A percentile compares a stretch with the other conserved stretches of the same genome.
Conservation (phyloP, 2,329 filamentous ascomycete genomes). For the Apiospora sp. region DNA sequence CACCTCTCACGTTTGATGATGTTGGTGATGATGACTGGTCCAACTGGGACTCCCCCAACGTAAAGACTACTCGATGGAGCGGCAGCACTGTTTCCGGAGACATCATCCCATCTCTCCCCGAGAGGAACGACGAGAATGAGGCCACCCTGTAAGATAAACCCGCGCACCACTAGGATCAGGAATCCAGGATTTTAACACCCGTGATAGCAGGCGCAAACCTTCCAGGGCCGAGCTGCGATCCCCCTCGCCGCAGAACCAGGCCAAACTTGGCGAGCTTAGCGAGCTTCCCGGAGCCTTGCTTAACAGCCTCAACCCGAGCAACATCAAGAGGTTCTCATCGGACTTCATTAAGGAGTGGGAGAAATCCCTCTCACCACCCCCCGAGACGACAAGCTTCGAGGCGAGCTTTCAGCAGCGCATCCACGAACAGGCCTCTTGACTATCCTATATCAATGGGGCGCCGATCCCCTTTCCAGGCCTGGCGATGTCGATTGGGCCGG, state of each 20-base stretch:
- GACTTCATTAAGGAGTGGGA: slow-evolving; percentile 94
- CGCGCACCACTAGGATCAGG: slow-evolving; percentile 34
- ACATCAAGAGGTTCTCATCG: slow-evolving; percentile 82
- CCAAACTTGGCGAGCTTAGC: slow-evolving; percentile 52
- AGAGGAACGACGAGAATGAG: slow-evolving; percentile 55
- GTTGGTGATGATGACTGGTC: slow-evolving; percentile 70
- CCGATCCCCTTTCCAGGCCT: background rate
- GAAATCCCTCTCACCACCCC: slow-evolving; percentile 69
- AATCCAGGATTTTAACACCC: slow-evolving; percentile 37
- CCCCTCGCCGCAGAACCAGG: slow-evolving; percentile 42
- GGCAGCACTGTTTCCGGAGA: slow-evolving; percentile 64
- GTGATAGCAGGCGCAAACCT: slow-evolving; percentile 40
- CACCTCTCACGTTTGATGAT: slow-evolving; percentile 63
- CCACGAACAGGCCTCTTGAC: slow-evolving; percentile 19
- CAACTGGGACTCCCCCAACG: slow-evolving; percentile 67
- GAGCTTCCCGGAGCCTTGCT: slow-evolving; percentile 74
- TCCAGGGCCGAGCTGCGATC: slow-evolving; percentile 38
- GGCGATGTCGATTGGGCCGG: background rate
- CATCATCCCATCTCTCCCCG: slow-evolving; percentile 53
- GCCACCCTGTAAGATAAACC: slow-evolving; percentile 56
- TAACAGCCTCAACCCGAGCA: slow-evolving; percentile 75
- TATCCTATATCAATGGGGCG: background rate
- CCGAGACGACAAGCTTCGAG: slow-evolving; percentile 33
- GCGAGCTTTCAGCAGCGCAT: slow-evolving; percentile 24
- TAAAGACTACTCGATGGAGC: slow-evolving; percentile 68